phyloP scores from a whole-genome alignment of 176 grass and related monocot species.

The Musa troglodytarum region DNA sequence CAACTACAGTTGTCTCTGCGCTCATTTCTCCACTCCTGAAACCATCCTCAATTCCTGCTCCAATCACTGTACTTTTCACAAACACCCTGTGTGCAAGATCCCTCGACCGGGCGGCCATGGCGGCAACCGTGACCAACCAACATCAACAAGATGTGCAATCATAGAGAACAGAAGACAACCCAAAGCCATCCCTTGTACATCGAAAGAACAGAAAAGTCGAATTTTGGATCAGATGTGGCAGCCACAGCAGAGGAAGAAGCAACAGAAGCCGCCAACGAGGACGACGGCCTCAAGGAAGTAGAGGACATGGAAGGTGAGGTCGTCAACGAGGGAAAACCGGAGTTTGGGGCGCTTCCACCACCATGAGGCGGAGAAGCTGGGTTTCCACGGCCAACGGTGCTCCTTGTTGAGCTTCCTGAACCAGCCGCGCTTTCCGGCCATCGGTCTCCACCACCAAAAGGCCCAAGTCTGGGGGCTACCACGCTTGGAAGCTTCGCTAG shows the following conservation, averaged over 20 bases:
- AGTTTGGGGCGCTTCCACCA: conserved; percentile 28
- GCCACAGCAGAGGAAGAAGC: conserved; percentile 35
- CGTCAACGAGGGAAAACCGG: conserved; percentile 47
- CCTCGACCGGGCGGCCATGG: not conserved
- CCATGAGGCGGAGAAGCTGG: conserved; percentile 6
- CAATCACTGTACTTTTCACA: not conserved
- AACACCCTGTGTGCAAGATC: not conserved
- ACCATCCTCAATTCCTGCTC: not conserved
- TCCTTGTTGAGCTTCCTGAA: conserved; percentile 32
- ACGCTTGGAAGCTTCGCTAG: too few species aligned
- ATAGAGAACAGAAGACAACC: too few species aligned
- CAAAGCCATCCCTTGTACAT: not conserved
- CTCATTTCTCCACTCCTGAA: not conserved
- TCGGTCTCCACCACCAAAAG: too few species aligned
- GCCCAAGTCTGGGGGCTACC: too few species aligned
- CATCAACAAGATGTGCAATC: too few species aligned
- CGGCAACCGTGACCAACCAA: not conserved
- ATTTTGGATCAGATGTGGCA: conserved; percentile 29
- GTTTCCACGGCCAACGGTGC: conserved; percentile 21
- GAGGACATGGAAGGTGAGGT: conserved; percentile 53
- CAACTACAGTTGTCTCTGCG: not conserved
- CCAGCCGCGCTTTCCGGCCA: conserved; percentile 5
- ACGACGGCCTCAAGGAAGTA: conserved; percentile 55
- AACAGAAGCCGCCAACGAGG: conserved; percentile 42
- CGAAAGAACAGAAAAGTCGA: not conserved